Conservation (phyloP, 108 stramenopile genomes). For the Fragilariopsis cylindrus region DNA sequence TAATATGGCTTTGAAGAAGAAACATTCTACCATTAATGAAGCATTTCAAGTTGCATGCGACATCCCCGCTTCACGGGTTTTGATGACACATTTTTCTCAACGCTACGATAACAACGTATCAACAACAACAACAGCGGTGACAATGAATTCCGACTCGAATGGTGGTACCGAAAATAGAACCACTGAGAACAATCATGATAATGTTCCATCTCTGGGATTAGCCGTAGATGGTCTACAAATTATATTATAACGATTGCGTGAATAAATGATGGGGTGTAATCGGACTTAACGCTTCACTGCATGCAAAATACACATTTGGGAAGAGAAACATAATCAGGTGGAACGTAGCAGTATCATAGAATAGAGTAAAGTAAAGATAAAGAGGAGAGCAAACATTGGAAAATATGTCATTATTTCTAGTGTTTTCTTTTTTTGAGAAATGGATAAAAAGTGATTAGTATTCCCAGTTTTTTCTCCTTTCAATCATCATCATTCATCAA, state of each 20-base stretch:
- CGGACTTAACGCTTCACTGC: neutral
- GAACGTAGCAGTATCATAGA: neutral
- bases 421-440: too few relatives aligned
- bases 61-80: constrained; percentile 71
- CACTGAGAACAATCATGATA: neutral
- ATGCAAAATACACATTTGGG: neutral
- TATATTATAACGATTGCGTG: neutral
- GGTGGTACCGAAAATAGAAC: neutral
- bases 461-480: too few relatives aligned
- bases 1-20: constrained; percentile 79
- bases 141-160: too few relatives aligned
- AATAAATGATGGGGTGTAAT: neutral
- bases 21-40: constrained; percentile 92
- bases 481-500: too few relatives aligned
- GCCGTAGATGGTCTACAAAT: constrained; percentile 34
- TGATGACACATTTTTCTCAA: constrained; percentile 97
- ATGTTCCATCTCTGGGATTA: constrained; percentile 19
- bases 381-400: too few relatives aligned
- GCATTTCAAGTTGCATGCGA: constrained; percentile 77
- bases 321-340: neutral
- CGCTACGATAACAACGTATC: constrained; percentile 35
- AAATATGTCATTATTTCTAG: too few relatives aligned
- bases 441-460: too few relatives aligned
- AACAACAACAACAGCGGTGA: too few relatives aligned
- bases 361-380: too few relatives aligned